Percentiles rank a stretch among this genome's conserved stretches.
Conservation (phyloP, 2,329 filamentous ascomycete species). For the Sporothrix brasiliensis region DNA sequence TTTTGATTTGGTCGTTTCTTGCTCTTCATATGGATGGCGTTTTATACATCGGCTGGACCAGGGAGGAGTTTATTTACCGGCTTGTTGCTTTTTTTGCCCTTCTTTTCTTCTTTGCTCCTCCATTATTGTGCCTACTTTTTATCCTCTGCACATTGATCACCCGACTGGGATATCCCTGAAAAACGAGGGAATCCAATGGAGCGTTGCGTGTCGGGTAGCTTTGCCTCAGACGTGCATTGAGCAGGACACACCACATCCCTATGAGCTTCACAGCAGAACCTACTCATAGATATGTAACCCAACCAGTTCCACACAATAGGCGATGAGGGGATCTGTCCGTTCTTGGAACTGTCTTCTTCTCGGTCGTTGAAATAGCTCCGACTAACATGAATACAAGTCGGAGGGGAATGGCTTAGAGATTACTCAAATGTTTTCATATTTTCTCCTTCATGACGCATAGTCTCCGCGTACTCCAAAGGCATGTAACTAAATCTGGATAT, state of each 20-base stretch:
- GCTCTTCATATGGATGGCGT: conserved; percentile 8
- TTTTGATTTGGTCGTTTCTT: neutral
- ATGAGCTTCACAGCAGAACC: neutral
- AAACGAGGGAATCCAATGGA: neutral
- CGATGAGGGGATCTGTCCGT: neutral
- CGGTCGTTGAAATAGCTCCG: neutral
- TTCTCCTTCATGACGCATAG: no score
- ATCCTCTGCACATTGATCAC: conserved; percentile 1
- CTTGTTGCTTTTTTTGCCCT: neutral
- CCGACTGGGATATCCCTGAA: neutral
- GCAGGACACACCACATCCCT: neutral
- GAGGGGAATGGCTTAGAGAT: neutral
- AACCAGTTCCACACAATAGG: neutral
- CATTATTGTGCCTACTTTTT: neutral
- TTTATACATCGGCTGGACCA: conserved; percentile 17
- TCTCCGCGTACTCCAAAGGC: no score
- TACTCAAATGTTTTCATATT: neutral
- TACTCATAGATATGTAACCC: neutral
- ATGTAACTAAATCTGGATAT: neutral
- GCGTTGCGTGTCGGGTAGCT: no score
- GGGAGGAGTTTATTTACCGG: conserved; percentile 1
- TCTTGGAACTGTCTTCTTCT: neutral
- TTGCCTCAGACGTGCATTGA: neutral
- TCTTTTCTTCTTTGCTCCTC: neutral
- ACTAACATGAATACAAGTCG: neutral